Conservation (phyloP, 176 grass and related monocot genomes). For the Cenchrus purpureus region DNA sequence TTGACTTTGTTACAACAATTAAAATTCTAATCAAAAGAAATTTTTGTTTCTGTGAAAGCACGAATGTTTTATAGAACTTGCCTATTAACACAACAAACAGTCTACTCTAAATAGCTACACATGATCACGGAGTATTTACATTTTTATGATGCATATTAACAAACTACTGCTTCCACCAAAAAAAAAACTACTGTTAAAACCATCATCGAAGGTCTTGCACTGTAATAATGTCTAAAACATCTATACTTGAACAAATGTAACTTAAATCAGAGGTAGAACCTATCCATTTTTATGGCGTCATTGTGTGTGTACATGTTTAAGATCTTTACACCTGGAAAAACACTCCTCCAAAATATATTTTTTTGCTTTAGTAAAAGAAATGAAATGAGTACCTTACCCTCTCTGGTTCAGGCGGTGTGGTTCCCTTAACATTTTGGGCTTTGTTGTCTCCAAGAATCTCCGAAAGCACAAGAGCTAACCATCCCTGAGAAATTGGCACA, state of each 20-base stretch:
- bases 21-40: constrained; percentile 14
- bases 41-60: neutral
- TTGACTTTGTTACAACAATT: constrained; percentile 1
- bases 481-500: constrained; percentile 96
- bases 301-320: constrained; percentile 19
- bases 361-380: constrained; percentile 36
- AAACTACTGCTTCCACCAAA: neutral
- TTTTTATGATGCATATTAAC: neutral
- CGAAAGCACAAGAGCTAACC: constrained; percentile 79
- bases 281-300: constrained; percentile 25
- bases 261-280: neutral
- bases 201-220: neutral
- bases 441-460: constrained; percentile 78
- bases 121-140: neutral
- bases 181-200: neutral
- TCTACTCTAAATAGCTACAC: constrained; percentile 9
- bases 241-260: constrained; percentile 26
- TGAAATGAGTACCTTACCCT: constrained; percentile 64
- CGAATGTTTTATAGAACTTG: constrained; percentile 17
- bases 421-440: constrained; percentile 63
- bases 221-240: neutral
- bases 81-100: neutral
- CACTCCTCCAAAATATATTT: constrained; percentile 24
- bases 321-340: constrained; percentile 24
- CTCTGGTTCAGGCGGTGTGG: constrained; percentile 61